Percentiles rank a stretch among this genome's conserved stretches.
Evolutionary conservation across 805 yeast genomes (phyloP).

Genomic region (Cyberlindnera misumaiensis): DNA sequence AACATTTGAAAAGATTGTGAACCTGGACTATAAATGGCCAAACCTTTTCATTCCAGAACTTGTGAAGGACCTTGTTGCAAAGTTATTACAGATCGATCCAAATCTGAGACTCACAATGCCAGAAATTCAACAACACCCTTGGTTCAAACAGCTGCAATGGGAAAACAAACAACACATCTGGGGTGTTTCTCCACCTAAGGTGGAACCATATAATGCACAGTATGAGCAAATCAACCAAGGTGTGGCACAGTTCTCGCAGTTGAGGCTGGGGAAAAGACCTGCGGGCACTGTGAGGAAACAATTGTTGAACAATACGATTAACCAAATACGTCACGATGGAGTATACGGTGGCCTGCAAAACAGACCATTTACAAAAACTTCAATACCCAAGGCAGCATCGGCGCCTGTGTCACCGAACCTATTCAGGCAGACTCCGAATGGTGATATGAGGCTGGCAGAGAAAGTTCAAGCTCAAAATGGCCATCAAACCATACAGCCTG

Average conservation of each 20-base stretch:
- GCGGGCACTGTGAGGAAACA: conserved; percentile 20
- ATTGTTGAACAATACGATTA: conserved; percentile 18
- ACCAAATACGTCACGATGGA: conserved; percentile 17
- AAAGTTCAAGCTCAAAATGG: too few relatives aligned
- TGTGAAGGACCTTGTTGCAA: conserved; percentile 60
- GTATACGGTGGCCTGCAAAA: background rate
- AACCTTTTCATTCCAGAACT: conserved; percentile 53
- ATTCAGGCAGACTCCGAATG: too few relatives aligned
- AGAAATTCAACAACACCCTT: conserved; percentile 58
- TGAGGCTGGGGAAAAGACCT: conserved; percentile 16
- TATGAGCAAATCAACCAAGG: conserved; percentile 21
- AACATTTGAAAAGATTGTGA: conserved; percentile 79
- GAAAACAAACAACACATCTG: conserved; percentile 57
- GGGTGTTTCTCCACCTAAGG: conserved; percentile 59
- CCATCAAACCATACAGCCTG: too few relatives aligned
- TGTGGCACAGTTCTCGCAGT: conserved; percentile 15
- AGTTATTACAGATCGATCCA: conserved; percentile 68
- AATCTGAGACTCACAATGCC: conserved; percentile 50
- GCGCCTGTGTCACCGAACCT: too few relatives aligned
- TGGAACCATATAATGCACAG: conserved; percentile 55
- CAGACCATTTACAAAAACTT: background rate
- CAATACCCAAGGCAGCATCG: background rate
- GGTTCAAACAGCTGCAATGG: conserved; percentile 70
- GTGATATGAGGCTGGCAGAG: too few relatives aligned
- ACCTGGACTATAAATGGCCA: conserved; percentile 66